Evolutionary conservation across 768 basidiomycete genomes (phyloP).

Genomic region (Glaciozyma martinii): DNA sequence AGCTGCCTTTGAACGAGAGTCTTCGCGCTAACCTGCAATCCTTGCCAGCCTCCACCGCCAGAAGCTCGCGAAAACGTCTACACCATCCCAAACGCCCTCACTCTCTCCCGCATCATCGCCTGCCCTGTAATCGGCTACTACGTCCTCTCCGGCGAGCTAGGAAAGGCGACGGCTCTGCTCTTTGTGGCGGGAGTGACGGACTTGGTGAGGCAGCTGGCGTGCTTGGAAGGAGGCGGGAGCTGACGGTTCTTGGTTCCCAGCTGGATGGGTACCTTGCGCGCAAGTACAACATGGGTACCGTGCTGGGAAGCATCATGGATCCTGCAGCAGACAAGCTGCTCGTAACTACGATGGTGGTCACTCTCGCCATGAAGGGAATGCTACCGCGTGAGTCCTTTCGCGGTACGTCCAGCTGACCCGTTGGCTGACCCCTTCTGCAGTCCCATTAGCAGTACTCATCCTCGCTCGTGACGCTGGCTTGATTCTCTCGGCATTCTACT

Average conservation of each 20-base stretch:
- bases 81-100: slow-evolving; percentile 85
- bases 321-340: slow-evolving; percentile 94
- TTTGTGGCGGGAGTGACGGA: slow-evolving; percentile 90
- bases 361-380: slow-evolving; percentile 70
- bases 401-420: neutral
- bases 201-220: slow-evolving; percentile 52
- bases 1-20: neutral
- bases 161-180: slow-evolving; percentile 69
- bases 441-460: slow-evolving; percentile 74
- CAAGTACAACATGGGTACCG: slow-evolving; percentile 71
- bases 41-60: neutral
- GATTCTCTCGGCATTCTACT: slow-evolving; percentile 81
- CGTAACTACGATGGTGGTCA: slow-evolving; percentile 85
- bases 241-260: slow-evolving; percentile 43
- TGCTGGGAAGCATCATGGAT: slow-evolving; percentile 91
- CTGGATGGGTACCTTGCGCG: slow-evolving; percentile 86
- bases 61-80: slow-evolving; percentile 70
- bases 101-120: slow-evolving; percentile 72
- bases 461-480: slow-evolving; percentile 81
- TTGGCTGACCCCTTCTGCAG: slow-evolving; percentile 42
- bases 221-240: slow-evolving; percentile 10
- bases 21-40: neutral
- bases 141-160: slow-evolving; percentile 69
- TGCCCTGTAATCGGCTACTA: slow-evolving; percentile 90
- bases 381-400: slow-evolving; percentile 58